Conservation (phyloP, 768 basidiomycete species). For the Tulasnella sp. region DNA sequence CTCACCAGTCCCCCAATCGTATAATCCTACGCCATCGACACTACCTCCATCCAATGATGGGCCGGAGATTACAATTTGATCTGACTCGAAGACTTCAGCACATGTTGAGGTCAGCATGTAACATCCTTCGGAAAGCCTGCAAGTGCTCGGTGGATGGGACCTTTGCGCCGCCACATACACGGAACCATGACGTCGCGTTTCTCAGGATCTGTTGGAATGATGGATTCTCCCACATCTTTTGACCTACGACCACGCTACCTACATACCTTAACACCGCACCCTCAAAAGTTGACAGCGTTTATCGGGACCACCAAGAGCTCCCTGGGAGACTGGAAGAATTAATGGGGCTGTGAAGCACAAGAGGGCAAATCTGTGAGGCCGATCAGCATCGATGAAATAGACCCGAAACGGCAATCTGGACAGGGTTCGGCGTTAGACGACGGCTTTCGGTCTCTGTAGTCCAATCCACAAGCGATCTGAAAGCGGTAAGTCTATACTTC, state of each 20-base stretch:
- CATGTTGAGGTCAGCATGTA: not conserved
- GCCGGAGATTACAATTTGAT: not conserved
- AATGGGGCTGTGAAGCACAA: not conserved
- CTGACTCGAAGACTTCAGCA: not conserved
- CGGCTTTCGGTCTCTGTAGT: not conserved
- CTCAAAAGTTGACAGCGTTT: not conserved
- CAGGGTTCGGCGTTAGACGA: not conserved
- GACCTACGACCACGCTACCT: not conserved
- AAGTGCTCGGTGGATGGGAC: not conserved
- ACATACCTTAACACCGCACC: not conserved
- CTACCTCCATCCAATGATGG: not conserved
- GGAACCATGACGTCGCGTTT: constrained; percentile 12
- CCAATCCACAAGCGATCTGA: not conserved
- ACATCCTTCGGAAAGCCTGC: no score
- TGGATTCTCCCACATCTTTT: not conserved
- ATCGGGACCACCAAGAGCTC: not conserved
- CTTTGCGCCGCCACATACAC: not conserved
- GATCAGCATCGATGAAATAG: not conserved
- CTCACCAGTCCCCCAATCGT: not conserved
- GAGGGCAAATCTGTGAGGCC: not conserved
- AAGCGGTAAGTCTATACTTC: not conserved
- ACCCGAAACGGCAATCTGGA: not conserved
- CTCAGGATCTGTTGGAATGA: not conserved
- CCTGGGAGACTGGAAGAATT: not conserved
- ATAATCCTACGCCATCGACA: not conserved